Conservation (phyloP, 768 basidiomycete species). For the Suillus lakei region DNA sequence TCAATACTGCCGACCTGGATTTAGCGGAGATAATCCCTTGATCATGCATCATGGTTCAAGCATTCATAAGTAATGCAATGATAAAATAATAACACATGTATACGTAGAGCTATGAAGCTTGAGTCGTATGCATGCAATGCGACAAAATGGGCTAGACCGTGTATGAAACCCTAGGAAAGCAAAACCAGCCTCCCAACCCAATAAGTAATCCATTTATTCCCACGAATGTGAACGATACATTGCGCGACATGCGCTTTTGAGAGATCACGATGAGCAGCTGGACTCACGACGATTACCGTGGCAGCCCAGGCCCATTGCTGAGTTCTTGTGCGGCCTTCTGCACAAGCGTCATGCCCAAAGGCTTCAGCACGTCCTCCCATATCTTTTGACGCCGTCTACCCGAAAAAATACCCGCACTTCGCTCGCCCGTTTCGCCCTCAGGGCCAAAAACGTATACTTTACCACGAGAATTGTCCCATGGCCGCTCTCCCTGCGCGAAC, state of each 20-base stretch:
- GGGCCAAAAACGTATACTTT: conserved; percentile 83
- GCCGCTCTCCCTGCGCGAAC: conserved; percentile 74
- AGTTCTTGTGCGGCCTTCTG: conserved; percentile 79
- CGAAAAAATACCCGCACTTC: conserved; percentile 66
- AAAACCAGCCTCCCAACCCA: not conserved
- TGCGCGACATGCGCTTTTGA: not conserved
- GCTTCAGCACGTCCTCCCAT: conserved; percentile 72
- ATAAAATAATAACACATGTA: not conserved
- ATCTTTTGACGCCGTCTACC: conserved; percentile 59
- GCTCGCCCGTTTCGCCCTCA: conserved; percentile 80
- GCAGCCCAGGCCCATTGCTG: conserved; percentile 62
- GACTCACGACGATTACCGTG: conserved; percentile 21
- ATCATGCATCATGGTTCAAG: too few relatives aligned
- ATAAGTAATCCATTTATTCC: not conserved
- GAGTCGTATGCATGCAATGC: not conserved
- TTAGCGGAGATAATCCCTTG: too few relatives aligned
- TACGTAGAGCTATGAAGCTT: not conserved
- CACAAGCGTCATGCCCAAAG: conserved; percentile 66
- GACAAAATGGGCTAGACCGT: not conserved
- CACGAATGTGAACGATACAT: not conserved
- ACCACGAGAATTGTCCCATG: conserved; percentile 61
- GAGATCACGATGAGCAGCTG: too few relatives aligned
- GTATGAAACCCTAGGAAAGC: not conserved
- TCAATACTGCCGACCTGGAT: too few relatives aligned
- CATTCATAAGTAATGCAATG: too few relatives aligned